Conservation (phyloP, 2,329 filamentous ascomycete species). For the Zarea fungicola region DNA sequence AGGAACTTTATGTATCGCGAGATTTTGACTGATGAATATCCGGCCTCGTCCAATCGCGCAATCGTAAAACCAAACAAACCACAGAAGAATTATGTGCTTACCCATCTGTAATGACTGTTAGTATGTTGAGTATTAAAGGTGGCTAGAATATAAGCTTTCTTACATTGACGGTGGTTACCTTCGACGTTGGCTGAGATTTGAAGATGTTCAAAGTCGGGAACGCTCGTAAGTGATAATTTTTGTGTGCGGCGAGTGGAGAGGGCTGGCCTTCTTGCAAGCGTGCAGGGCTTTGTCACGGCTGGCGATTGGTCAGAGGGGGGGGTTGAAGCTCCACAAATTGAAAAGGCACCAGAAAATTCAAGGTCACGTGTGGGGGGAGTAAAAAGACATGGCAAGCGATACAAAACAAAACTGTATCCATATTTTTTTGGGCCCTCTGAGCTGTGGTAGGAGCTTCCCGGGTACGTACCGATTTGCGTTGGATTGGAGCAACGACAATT, state of each 20-base stretch:
- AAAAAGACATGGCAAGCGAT: too few species aligned
- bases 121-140: constrained; percentile 21
- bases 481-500: too few species aligned
- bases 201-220: constrained; percentile 34
- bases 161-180: constrained; percentile 47
- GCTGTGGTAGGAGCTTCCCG: too few species aligned
- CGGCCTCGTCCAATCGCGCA: constrained; percentile 10
- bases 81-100: constrained; percentile 39
- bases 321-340: constrained; percentile 15
- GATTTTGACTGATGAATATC: neutral
- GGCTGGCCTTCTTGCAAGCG: constrained; percentile 27
- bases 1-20: neutral
- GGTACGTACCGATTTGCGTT: too few species aligned
- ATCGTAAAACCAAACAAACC: constrained; percentile 5
- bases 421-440: too few species aligned
- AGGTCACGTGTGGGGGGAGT: neutral
- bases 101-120: constrained; percentile 51
- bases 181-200: constrained; percentile 38
- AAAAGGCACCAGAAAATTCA: constrained; percentile 7
- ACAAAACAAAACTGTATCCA: too few species aligned
- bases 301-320: constrained; percentile 26
- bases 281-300: constrained; percentile 33
- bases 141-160: constrained; percentile 25
- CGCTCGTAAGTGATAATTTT: constrained; percentile 34
- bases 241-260: constrained; percentile 38